These are phyloP conservation scores for Filosporella fistucella DNA, from an alignment of 495 filamentous ascomycete genomes.

Conservation along the genomic window DNA sequence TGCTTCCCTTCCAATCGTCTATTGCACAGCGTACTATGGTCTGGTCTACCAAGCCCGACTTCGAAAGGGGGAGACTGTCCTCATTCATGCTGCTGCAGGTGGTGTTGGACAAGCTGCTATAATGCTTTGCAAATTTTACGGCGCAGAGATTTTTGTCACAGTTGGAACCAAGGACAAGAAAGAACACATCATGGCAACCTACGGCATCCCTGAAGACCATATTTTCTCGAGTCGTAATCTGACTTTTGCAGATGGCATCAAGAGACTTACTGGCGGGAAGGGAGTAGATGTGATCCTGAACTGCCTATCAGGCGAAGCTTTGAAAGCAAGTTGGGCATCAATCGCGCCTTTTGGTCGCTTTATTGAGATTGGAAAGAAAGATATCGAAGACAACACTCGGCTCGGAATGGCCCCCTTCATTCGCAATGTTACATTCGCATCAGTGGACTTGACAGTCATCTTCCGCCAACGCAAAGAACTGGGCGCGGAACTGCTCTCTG, in stretches of 20 bases:
- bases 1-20: slow-evolving; percentile 52
- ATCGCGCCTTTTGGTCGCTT: slow-evolving; percentile 45
- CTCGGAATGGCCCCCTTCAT: background rate
- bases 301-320: background rate
- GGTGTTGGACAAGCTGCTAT: slow-evolving; percentile 58
- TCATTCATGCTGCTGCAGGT: slow-evolving; percentile 49
- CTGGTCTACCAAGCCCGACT: slow-evolving; percentile 40
- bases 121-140: slow-evolving; percentile 38
- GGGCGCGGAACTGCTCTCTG: background rate
- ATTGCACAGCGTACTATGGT: slow-evolving; percentile 51
- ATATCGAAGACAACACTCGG: slow-evolving; percentile 18
- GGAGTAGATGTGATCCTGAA: slow-evolving; percentile 3
- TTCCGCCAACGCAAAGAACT: too few species aligned
- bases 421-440: background rate
- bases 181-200: background rate
- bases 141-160: slow-evolving; percentile 23
- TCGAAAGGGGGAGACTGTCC: slow-evolving; percentile 45
- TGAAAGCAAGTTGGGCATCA: slow-evolving; percentile 40
- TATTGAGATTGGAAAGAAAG: slow-evolving; percentile 53
- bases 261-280: background rate
- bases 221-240: background rate
- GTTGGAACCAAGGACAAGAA: background rate
- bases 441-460: background rate
- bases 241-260: background rate
- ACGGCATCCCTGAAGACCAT: background rate